Base-by-base conservation (phyloP, 2,329 filamentous ascomycete species). In the Hypoxylon sp. region DNA sequence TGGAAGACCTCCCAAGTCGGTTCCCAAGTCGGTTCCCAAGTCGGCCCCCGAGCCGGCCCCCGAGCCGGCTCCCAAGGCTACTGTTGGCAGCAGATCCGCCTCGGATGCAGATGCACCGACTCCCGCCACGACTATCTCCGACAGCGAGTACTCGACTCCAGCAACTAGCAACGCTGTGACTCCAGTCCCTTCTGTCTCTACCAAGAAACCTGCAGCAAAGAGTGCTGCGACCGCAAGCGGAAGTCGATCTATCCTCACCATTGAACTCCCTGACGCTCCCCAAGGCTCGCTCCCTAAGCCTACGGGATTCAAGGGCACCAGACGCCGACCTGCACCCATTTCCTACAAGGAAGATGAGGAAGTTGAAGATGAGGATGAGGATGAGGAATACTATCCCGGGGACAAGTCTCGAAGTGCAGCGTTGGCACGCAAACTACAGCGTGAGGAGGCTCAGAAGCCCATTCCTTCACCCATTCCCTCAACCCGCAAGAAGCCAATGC, bases 101-200 rank as follows among this genome's bases (percentile, higher is more conserved):
- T 77, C 77, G 6, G 72, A 75, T 2, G 68, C 70, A 15, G 72
- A 75, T 2, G 68, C 70, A 15, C 65, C 73, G 7, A 77, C 76
- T 4, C 73, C 74, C 0, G 50, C 57, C 15, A 62, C 63, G 23
- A 64, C 55, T 8, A 40, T 59, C 13, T 72, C 69, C 3, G 75
- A 74, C 17, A 75, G 74, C 57, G 78, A 76, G 21, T 74, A 74
- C 55, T 74, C 74, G 11, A 81, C 79, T 6, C 77, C 78, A 2
- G 70, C 76, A 23, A 80, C 79, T 18, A 80, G 78, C 63, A 71
- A 72, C 62, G 71, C 73, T 10, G 71, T 74, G 6, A 79, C 77
- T 1, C 78, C 78, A 2, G 72, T 70, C 4, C 72, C 72, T 0
- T 67, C 70, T 8, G 43, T 60, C 2, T 45, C 65, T 4, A 48